Conservation (phyloP, 1,139 yeast genomes). For the Candida tetrigidarum region DNA sequence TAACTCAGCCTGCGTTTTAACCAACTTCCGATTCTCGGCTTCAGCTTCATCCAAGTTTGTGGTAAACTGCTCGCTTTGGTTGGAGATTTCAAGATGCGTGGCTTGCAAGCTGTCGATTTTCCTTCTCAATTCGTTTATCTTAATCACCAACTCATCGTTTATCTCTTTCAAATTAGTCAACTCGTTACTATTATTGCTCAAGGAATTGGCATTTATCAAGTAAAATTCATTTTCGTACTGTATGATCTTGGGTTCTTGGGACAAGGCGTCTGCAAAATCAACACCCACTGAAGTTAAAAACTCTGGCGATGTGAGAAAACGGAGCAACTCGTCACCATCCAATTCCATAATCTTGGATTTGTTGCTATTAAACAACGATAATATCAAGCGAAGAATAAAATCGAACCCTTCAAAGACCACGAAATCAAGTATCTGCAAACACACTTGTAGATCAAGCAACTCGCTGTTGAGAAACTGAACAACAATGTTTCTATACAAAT, state of each 20-base stretch:
- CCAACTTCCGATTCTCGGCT: slow-evolving; percentile 26
- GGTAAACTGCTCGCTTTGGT: slow-evolving; percentile 38
- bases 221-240: slow-evolving; percentile 51
- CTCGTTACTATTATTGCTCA: slow-evolving; percentile 44
- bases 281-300: slow-evolving; percentile 23
- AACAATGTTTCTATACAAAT: slow-evolving; percentile 24
- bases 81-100: slow-evolving; percentile 44
- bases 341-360: slow-evolving; percentile 24
- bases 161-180: slow-evolving; percentile 42
- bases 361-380: slow-evolving; percentile 27
- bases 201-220: slow-evolving; percentile 43
- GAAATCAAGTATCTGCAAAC: slow-evolving; percentile 35
- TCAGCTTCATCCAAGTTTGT: slow-evolving; percentile 30
- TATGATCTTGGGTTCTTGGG: slow-evolving; percentile 34
- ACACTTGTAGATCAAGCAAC: slow-evolving; percentile 12
- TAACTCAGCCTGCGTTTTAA: slow-evolving; percentile 23
- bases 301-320: slow-evolving; percentile 27
- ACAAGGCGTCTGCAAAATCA: slow-evolving; percentile 22
- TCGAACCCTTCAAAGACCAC: slow-evolving; percentile 47
- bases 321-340: slow-evolving; percentile 34
- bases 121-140: slow-evolving; percentile 31
- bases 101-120: slow-evolving; percentile 37
- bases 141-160: slow-evolving; percentile 37
- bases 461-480: slow-evolving; percentile 8
- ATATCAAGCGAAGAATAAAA: slow-evolving; percentile 34